Evolutionary conservation across 495 filamentous ascomycete species (phyloP).

Genomic region (Penicilliopsis zonata): DNA sequence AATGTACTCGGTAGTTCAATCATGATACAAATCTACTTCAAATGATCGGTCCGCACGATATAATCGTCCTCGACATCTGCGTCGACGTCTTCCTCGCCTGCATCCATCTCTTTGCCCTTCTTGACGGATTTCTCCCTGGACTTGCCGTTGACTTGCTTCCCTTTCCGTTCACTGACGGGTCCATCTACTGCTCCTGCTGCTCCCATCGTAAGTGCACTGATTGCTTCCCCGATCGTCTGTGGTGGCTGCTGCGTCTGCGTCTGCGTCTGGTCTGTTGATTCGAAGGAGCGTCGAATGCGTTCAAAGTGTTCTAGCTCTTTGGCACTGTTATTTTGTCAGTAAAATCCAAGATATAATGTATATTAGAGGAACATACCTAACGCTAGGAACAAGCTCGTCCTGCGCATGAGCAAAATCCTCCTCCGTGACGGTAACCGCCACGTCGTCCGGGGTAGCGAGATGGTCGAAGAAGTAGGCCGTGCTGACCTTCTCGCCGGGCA

Average conservation of each 20-base stretch:
- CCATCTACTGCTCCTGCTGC: conserved; percentile 9
- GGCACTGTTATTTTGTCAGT: conserved; percentile 40
- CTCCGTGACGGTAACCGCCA: conserved; percentile 75
- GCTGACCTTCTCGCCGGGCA: conserved; percentile 47
- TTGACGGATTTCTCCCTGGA: conserved; percentile 4
- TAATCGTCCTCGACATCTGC: conserved; percentile 35
- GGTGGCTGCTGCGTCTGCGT: conserved; percentile 13
- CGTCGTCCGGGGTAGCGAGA: conserved; percentile 68
- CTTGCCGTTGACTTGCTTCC: conserved; percentile 33
- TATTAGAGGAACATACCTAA: conserved; percentile 39
- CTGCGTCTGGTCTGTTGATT: conserved; percentile 39
- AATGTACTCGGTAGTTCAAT: too few relatives aligned
- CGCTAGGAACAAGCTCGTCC: conserved; percentile 77
- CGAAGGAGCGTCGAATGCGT: conserved; percentile 68
- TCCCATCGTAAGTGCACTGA: conserved; percentile 23
- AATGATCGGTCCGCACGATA: conserved; percentile 30
- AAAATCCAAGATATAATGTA: neutral
- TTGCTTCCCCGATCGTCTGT: conserved; percentile 26
- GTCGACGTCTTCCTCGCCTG: conserved; percentile 25
- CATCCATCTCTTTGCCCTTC: conserved; percentile 7
- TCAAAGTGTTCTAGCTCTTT: conserved; percentile 92
- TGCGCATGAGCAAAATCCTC: conserved; percentile 75
- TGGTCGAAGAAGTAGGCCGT: conserved; percentile 96
- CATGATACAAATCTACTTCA: too few relatives aligned
- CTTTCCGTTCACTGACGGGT: conserved; percentile 34